Conservation (phyloP, 2,329 filamentous ascomycete genomes). For the Periconia sp. region DNA sequence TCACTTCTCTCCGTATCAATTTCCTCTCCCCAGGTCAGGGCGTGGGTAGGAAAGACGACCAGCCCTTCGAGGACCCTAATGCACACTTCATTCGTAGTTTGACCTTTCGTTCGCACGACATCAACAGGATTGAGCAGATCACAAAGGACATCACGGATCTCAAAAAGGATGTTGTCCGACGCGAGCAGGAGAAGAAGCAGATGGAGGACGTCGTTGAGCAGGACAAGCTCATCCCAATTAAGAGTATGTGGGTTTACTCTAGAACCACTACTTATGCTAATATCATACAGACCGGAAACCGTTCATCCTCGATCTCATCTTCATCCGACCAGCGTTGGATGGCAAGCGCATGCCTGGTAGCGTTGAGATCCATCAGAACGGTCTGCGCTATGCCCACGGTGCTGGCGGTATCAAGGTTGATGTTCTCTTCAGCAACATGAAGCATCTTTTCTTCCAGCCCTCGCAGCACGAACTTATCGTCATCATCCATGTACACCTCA, state of each 20-base stretch:
- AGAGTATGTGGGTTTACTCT: conserved; percentile 67
- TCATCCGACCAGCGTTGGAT: conserved; percentile 92
- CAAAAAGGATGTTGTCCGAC: conserved; percentile 89
- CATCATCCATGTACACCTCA: conserved; percentile 96
- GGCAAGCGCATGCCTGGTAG: conserved; percentile 96
- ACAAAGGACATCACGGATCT: conserved; percentile 93
- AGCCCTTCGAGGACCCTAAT: conserved; percentile 94
- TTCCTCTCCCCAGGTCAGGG: conserved; percentile 96
- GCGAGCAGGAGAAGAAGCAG: conserved; percentile 98
- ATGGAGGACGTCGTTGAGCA: conserved; percentile 99
- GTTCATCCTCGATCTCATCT: conserved; percentile 89
- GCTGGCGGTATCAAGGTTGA: conserved; percentile 83
- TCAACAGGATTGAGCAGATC: conserved; percentile 87
- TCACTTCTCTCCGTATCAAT: conserved; percentile 93
- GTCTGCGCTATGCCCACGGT: conserved; percentile 89
- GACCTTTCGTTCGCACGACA: conserved; percentile 91
- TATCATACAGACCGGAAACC: conserved; percentile 76
- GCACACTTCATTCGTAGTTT: conserved; percentile 96
- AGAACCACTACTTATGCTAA: conserved; percentile 15
- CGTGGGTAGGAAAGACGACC: conserved; percentile 95
- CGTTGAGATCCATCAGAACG: conserved; percentile 97
- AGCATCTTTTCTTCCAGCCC: conserved; percentile 98
- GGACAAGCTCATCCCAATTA: conserved; percentile 93
- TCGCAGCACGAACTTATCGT: conserved; percentile 96
- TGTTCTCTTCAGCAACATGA: conserved; percentile 96